These are phyloP conservation scores for Poa pratensis DNA, from an alignment of 176 grass and related monocot species.

Conservation along the genomic window DNA sequence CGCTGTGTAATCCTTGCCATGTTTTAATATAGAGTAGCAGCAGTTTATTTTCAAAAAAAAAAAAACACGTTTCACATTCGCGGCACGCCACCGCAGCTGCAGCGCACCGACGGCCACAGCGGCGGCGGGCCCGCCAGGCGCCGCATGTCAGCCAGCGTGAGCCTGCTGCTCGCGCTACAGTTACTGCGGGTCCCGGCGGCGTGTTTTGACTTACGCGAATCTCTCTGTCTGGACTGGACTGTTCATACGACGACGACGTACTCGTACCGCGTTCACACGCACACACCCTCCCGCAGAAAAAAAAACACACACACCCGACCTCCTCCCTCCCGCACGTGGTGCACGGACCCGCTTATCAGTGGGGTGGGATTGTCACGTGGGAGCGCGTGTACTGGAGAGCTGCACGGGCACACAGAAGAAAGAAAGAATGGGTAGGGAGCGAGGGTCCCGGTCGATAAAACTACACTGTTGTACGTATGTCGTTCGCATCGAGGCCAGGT, in stretches of 20 bases:
- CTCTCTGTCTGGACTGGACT: background rate
- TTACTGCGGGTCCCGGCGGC: background rate
- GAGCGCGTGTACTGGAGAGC: background rate
- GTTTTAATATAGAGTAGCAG: no score
- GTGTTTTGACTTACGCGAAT: constrained; percentile 51
- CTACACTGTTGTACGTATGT: background rate
- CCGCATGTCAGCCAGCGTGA: constrained; percentile 31
- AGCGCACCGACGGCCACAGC: no score
- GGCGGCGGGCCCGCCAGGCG: background rate
- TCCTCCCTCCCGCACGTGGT: background rate
- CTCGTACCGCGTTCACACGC: background rate
- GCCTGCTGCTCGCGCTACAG: background rate
- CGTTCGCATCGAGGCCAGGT: background rate
- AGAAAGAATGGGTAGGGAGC: background rate
- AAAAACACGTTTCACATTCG: background rate
- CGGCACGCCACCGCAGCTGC: background rate
- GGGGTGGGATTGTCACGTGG: background rate
- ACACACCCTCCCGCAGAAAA: background rate
- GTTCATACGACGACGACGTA: background rate
- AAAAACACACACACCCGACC: no score
- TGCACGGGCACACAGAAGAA: background rate
- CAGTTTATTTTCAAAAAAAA: no score
- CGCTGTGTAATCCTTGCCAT: no score
- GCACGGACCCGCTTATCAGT: background rate
- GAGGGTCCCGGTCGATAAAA: background rate